These are phyloP conservation scores for Cytospora paraplurivora DNA, from an alignment of 2,329 filamentous ascomycete species.

Conservation along the genomic window DNA sequence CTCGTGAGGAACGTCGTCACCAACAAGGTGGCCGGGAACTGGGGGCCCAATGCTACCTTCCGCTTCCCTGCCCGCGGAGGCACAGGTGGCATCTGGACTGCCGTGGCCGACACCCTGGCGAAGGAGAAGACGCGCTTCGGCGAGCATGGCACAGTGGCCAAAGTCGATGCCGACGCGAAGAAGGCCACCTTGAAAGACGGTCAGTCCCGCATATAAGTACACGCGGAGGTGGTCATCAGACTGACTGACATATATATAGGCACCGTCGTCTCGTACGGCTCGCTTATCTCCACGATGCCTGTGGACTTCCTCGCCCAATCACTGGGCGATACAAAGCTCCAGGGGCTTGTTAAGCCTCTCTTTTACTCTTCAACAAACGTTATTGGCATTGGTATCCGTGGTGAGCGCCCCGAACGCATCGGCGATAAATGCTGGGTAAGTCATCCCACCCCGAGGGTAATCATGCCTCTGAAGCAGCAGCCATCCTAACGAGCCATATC, in stretches of 20 bases:
- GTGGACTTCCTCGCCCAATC: constrained; percentile 84
- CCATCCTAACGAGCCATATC: constrained; percentile 31
- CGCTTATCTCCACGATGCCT: constrained; percentile 94
- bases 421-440: constrained; percentile 98
- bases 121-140: constrained; percentile 91
- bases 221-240: too few species aligned
- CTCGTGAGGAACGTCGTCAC: constrained; percentile 94
- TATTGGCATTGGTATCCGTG: constrained; percentile 92
- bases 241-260: constrained; percentile 45
- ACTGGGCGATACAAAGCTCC: constrained; percentile 85
- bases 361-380: constrained; percentile 98
- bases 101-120: constrained; percentile 89
- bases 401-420: constrained; percentile 88
- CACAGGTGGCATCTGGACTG: constrained; percentile 98
- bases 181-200: constrained; percentile 73
- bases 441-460: too few species aligned
- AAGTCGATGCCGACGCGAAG: constrained; percentile 85
- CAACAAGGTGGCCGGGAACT: constrained; percentile 93
- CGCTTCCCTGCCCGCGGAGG: constrained; percentile 94
- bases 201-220: too few species aligned
- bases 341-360: constrained; percentile 81
- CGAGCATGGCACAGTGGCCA: constrained; percentile 78
- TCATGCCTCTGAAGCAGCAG: background rate
- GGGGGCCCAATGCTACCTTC: constrained; percentile 98
- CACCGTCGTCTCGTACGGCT: constrained; percentile 85